These are phyloP conservation scores for Aquilaria sinensis DNA, from an alignment of 345 rosid species.

Conservation along the genomic window DNA sequence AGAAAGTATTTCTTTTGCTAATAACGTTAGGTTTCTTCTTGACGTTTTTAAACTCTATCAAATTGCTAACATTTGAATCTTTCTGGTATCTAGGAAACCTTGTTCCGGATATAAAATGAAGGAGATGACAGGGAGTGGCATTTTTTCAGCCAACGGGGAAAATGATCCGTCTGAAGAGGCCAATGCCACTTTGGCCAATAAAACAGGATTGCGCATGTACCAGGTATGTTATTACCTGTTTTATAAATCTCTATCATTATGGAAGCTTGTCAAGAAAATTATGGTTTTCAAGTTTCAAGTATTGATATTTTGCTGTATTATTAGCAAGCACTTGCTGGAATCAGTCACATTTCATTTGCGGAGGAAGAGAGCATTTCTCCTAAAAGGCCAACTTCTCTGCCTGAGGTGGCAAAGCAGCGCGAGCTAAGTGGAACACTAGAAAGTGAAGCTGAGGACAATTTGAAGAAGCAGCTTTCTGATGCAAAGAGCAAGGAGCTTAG, in stretches of 20 bases:
- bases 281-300: neutral
- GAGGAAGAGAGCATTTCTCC: conserved; percentile 76
- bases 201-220: conserved; percentile 65
- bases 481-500: conserved; percentile 88
- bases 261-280: neutral
- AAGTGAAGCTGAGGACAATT: conserved; percentile 48
- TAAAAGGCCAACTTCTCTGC: conserved; percentile 58
- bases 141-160: conserved; percentile 59
- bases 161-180: conserved; percentile 43
- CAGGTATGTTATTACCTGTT: conserved; percentile 39
- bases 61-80: neutral
- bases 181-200: conserved; percentile 40
- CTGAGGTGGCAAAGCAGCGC: conserved; percentile 94
- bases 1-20: no score
- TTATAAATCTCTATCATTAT: neutral
- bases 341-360: conserved; percentile 88
- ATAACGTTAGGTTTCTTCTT: neutral
- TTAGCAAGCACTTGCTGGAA: conserved; percentile 85
- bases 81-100: conserved; percentile 56
- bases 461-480: conserved; percentile 79
- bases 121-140: conserved; percentile 96
- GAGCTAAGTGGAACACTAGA: conserved; percentile 83
- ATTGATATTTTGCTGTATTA: conserved; percentile 5
- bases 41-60: neutral
- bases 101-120: conserved; percentile 92